Base-by-base conservation (phyloP, 352 stramenopile species). In the Phytophthora ramorum region DNA sequence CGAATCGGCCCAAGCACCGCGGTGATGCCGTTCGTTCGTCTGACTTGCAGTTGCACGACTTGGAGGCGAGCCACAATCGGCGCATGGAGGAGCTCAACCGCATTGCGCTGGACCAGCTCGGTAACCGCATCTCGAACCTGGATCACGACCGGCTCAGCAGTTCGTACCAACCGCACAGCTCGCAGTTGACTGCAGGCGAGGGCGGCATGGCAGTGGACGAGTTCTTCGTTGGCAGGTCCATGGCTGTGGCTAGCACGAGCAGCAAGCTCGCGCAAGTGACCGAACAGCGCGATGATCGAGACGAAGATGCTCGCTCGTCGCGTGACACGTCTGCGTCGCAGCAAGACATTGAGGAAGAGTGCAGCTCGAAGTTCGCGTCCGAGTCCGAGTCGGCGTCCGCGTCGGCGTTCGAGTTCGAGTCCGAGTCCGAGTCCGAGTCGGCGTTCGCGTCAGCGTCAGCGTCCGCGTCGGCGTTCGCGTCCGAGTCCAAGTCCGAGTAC, bases 41-140 rank as follows among this genome's bases (percentile, higher is more conserved):
- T 0, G 62, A 69, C 32, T 63, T 65, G 47, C 81, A 41, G 35
- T 17, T 85, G 76, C 57, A 68, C 22, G 64, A 81, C 57, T 66
- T 85, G 13, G 71, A 85, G 61, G 66, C 60, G n/a, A 79, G 67
- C 34, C 79, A 89, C 54, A 55, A 70, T 22, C 73, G 74, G 30
- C 78, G 79, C 14, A 89, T 89, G 79, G 75, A 75, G 70, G 76
- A 87, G 52, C 58, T 87, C n/a, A 83, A 83, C 45, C 66, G 51
- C 7, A 75, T 80, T 26, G 72, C 79, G 45, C 69, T 75, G 40
- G 72, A 75, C 16, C 56, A 69, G 43, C 41, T 64, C 3, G 71
- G 68, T 8, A 58, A 54, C 44, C 72, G 72, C 5, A 68, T 78
- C 20, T 78, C 72, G 0, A 72, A 53, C 47, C 54, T 69, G 9